Evolutionary conservation across 352 stramenopile species (phyloP).

Genomic region (Pythium plurisporium): DNA sequence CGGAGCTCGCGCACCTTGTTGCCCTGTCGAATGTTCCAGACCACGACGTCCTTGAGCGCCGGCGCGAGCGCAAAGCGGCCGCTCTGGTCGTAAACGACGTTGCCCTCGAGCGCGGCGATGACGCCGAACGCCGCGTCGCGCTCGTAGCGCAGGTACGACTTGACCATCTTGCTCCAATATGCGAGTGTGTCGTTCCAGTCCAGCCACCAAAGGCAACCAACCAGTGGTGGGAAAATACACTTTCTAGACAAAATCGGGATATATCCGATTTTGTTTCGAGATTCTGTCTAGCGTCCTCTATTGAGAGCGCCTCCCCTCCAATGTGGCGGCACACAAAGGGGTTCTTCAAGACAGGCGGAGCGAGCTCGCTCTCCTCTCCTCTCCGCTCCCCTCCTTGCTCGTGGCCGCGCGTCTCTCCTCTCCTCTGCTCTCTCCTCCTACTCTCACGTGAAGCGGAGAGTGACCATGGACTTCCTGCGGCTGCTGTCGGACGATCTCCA

Average conservation of each 20-base stretch:
- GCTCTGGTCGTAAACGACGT: slow-evolving; percentile 85
- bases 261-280: too few species aligned
- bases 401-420: too few species aligned
- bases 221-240: neutral
- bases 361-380: neutral
- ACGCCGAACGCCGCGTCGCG: slow-evolving; percentile 88
- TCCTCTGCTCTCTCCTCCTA: too few species aligned
- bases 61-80: slow-evolving; percentile 84
- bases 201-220: slow-evolving; percentile 11
- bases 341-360: slow-evolving; percentile 6
- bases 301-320: neutral
- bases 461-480: slow-evolving; percentile 89
- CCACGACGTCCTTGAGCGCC: slow-evolving; percentile 85
- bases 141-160: slow-evolving; percentile 93
- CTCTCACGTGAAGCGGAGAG: too few species aligned
- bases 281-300: too few species aligned
- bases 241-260: too few species aligned
- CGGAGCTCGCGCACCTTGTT: slow-evolving; percentile 76
- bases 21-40: slow-evolving; percentile 91
- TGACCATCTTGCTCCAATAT: slow-evolving; percentile 54
- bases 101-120: slow-evolving; percentile 84
- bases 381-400: neutral
- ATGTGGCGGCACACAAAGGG: neutral
- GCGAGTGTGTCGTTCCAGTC: slow-evolving; percentile 1
- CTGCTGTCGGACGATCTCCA: slow-evolving; percentile 88